Base-by-base conservation (phyloP, 2,329 filamentous ascomycete species). In the Cylindrodendrum hubeiense region DNA sequence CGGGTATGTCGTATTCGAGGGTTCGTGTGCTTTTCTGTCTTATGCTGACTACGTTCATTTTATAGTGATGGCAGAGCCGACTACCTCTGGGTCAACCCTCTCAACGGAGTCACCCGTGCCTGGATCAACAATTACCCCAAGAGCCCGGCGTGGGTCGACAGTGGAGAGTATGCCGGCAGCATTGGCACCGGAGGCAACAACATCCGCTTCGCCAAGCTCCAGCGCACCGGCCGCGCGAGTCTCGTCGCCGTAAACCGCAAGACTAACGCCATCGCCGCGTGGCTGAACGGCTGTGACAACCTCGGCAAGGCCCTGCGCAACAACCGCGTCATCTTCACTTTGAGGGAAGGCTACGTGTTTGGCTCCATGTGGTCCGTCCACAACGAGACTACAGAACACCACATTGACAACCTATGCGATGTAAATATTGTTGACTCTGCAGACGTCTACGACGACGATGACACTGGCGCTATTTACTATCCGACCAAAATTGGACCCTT, bases 1-100 rank as follows among this genome's bases (percentile, higher is more conserved):
- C 50, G 68, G 69, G 46, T 68, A 72, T 47, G 66, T 46, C 21
- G 9, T 10, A 15, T 7, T 33, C 39, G 21, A 10, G 15, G 15
- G 4, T 4, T 4, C 34, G 17, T 21, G 3, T n/a, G 2, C 12
- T 9, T 1, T 19, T 10, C 10, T 9, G 10, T 41, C n/a, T 6
- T 21, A 5, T 41, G 39, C n/a, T 41, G 17, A 34, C 39, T 21
- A 19, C n/a, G 7, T 12, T 22, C 33, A 3, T 24, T 13, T 13
- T 41, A 19, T 13, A 50, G 33, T 6, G 15, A 49, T 50, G 28
- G 55, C 5, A 58, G 39, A 12, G 55, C 30, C 15, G 44, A 58
- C 44, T 58, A 58, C 22, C 28, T 57, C 19, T 57, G 21, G 54
- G 30, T 26, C n/a, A 57, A 47, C 6, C 19, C 43, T n/a, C 26